phyloP scores from a whole-genome alignment of 2,329 filamentous ascomycete species.

The Pezicula neosporulosa region DNA sequence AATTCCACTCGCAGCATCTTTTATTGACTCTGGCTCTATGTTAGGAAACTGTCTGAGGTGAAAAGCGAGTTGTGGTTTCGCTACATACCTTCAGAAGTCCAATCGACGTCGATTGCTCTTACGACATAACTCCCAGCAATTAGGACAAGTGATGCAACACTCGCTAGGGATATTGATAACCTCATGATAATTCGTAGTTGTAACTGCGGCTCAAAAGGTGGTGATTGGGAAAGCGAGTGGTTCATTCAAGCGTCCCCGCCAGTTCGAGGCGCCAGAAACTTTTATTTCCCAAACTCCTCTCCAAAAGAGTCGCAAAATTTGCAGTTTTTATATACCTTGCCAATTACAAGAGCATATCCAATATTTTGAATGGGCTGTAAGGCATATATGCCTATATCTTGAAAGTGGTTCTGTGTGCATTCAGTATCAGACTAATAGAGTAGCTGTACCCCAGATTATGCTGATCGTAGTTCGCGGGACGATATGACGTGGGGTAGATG shows the following conservation, averaged over 20 bases:
- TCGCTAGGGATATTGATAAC: constrained; percentile 1
- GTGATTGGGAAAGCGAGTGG: too few relatives aligned
- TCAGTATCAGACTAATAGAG: too few relatives aligned
- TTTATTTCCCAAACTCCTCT: background rate
- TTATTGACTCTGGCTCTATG: constrained; percentile 5
- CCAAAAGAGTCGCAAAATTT: background rate
- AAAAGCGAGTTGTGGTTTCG: too few relatives aligned
- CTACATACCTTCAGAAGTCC: constrained; percentile 20
- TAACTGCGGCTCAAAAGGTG: background rate
- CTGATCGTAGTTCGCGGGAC: too few relatives aligned
- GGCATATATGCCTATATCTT: background rate
- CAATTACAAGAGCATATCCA: background rate
- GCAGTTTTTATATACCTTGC: background rate
- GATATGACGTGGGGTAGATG: too few relatives aligned
- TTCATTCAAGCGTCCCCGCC: too few relatives aligned
- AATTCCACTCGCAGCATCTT: constrained; percentile 24
- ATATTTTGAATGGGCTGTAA: background rate
- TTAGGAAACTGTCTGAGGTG: background rate
- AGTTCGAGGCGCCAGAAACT: background rate
- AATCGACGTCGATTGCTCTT: constrained; percentile 19
- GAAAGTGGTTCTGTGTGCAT: background rate
- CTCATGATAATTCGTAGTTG: constrained; percentile 9
- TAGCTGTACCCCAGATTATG: too few relatives aligned
- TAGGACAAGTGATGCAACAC: constrained; percentile 7
- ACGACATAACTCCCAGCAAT: constrained; percentile 10